Evolutionary conservation across 345 rosid species (phyloP), one percentile per base, ranked within the genome.

Genomic region (Lepidium aucheri): DNA sequence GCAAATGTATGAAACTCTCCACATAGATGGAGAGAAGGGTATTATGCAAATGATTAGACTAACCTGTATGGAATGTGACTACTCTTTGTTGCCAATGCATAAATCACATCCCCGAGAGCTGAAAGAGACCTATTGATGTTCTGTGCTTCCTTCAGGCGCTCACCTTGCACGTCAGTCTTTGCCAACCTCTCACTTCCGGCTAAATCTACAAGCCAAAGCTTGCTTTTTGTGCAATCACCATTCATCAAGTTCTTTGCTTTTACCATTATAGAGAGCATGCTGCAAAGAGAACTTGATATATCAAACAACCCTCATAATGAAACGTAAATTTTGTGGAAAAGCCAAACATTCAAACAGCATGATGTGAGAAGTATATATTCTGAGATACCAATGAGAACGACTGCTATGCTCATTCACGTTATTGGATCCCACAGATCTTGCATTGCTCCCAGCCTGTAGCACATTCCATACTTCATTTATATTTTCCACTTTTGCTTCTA

Each of bases 141-240:
- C 74, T 94, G 99, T 66, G 99, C 97, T 78, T 94, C 96, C 75
- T 90, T 94, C 42, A 90, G 95, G 65, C 97, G 77, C 56, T 90
- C 99, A 55, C 97, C 96, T 73, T 88, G 97, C 10, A 68, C 95
- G 38, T 88, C 97, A 49, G 97, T 90, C 83, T 82, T 94, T 15
- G 90, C 90, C 60, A 90, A 84, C 79, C 99, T 88, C 76, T 94
- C 99, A 75, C 99, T 90, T 54, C 97, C 99, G 0, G 99, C 99
- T 82, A 89, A 85, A 79, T 92, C 98, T 46, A 89, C 93, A 52
- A 92, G 97, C 97, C 99, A 94, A 47, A 94, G 99, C 72, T 85
- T 94, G 90, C 99, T 94, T 77, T 83, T 88, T 62, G 96, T 90
- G 78, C 95, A 84, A 32, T 90, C 96, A 12, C 95, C 91, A 68